Evolutionary conservation across 1,284 basidiomycete genomes (phyloP).

Genomic region (Meripilus lineatus): DNA sequence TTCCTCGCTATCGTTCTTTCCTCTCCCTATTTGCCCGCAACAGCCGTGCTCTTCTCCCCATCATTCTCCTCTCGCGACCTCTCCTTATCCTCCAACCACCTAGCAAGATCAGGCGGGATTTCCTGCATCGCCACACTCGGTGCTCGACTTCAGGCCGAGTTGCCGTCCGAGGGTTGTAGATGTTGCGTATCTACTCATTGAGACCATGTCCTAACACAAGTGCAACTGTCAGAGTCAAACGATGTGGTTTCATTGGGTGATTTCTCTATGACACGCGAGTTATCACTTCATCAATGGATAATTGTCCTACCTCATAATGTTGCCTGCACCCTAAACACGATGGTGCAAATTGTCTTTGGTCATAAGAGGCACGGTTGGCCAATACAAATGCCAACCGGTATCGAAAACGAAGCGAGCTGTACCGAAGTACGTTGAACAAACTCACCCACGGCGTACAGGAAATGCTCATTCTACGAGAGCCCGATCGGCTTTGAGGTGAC

Average conservation of each 20-base stretch:
- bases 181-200: conserved; percentile 90
- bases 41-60: conserved; percentile 54
- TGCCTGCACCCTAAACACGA: too few species aligned
- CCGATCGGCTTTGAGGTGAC: too few species aligned
- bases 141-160: conserved; percentile 91
- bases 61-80: conserved; percentile 66
- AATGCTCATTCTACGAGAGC: too few species aligned
- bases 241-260: conserved; percentile 98
- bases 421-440: too few species aligned
- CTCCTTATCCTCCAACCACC: conserved; percentile 77
- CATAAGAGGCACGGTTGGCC: too few species aligned
- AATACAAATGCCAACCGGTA: too few species aligned
- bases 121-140: conserved; percentile 96
- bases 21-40: conserved; percentile 51
- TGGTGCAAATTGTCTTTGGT: too few species aligned
- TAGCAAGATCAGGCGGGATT: conserved; percentile 88
- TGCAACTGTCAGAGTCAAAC: conserved; percentile 91
- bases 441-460: too few species aligned
- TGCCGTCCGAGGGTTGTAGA: conserved; percentile 86
- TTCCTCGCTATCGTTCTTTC: conserved; percentile 51
- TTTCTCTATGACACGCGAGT: too few species aligned
- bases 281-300: too few species aligned
- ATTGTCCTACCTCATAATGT: too few species aligned
- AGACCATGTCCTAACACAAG: conserved; percentile 95
- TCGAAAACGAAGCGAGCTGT: too few species aligned